Base-by-base conservation (phyloP, 202 grass and related monocot species). In the Setaria italica region DNA sequence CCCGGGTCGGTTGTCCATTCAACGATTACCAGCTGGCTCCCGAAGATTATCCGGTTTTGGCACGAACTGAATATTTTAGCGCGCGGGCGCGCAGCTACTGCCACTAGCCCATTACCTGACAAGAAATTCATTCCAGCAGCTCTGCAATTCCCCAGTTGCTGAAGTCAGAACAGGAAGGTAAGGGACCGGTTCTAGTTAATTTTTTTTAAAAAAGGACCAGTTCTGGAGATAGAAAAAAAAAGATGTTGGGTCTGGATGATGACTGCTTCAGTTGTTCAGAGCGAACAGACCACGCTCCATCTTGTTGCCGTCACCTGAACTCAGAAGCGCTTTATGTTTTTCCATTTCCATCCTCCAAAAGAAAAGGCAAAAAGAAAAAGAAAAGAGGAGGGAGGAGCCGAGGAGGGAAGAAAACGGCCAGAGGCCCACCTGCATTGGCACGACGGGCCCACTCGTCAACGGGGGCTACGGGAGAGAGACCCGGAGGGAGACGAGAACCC, bases 381-480 rank as follows among this genome's bases (percentile, higher is more conserved):
- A 4, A 39, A 76, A 47, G 6, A 15, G 7, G 7, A 11, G 7
- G 8, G 11, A 11, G 2, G 4, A 0, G 5, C 34, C 34, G 8
- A 21, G 35, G 35, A 81, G 37, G 53, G 69, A 51, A 39, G 2
- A n/a, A 63, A 74, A 32, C 70, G 42, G 66, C 33, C 41, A 63
- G 64, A 67, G 82, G 55, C 84, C 84, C 84, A 79, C 75, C 15
- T 79, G 30, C 64, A 58, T 20, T 5, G 35, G 15, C 69, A 62
- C 16, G 41, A 5, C 3, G 80, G 70, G 69, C 69, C 81, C 69
- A 3, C 70, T 2, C 5, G 57, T 35, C 39, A 73, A 83, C 81
- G 57, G 70, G 53, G 9, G 7, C 1, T 8, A 46, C 8, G 43
- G 43, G 9, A 3, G 53, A 0, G 2, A 16, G 12, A 25, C 25